These are phyloP conservation scores for Tetrapisispora phaffii DNA, from an alignment of 805 yeast species.

Conservation along the genomic window DNA sequence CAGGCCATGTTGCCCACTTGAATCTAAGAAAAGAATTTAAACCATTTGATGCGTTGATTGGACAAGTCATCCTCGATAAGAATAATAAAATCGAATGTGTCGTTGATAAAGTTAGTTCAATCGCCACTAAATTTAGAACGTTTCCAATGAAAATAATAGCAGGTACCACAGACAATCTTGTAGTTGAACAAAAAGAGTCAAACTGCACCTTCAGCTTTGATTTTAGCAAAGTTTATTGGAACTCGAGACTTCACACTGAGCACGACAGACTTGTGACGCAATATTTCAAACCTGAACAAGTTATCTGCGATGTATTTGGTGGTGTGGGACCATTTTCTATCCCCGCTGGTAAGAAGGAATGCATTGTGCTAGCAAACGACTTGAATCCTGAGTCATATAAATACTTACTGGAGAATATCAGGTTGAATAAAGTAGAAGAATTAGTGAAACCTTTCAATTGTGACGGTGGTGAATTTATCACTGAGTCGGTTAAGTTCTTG, in stretches of 20 bases:
- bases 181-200: conserved; percentile 77
- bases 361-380: conserved; percentile 83
- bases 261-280: conserved; percentile 67
- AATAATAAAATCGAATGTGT: conserved; percentile 70
- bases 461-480: conserved; percentile 80
- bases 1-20: conserved; percentile 93
- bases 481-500: conserved; percentile 44
- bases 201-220: conserved; percentile 81
- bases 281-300: conserved; percentile 52
- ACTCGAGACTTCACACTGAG: conserved; percentile 86
- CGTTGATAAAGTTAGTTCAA: conserved; percentile 81
- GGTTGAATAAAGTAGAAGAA: conserved; percentile 47
- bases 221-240: conserved; percentile 94
- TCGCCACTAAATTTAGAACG: conserved; percentile 81
- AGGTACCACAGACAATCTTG: conserved; percentile 56
- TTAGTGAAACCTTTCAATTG: conserved; percentile 56
- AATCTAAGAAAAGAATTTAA: conserved; percentile 76
- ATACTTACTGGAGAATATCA: conserved; percentile 57
- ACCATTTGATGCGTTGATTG: conserved; percentile 72
- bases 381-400: conserved; percentile 79
- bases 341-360: conserved; percentile 83
- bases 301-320: conserved; percentile 91
- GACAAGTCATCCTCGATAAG: conserved; percentile 83
- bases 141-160: conserved; percentile 91
- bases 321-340: conserved; percentile 98